These are phyloP conservation scores for Wickerhamomyces sp. DNA, from an alignment of 1,139 yeast genomes.

Conservation along the genomic window DNA sequence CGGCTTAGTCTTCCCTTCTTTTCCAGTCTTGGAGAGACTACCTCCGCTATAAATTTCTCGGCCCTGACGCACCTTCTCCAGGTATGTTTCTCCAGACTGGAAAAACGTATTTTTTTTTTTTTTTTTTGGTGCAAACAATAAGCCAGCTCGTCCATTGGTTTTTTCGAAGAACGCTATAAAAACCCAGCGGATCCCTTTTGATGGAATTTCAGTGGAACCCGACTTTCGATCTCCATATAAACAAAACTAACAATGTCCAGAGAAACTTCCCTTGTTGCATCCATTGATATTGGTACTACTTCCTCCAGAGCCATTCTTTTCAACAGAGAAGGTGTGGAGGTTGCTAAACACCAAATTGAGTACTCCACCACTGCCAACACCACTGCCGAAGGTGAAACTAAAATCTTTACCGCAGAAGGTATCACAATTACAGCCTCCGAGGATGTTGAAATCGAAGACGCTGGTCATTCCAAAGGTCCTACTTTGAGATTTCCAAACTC, in stretches of 20 bases:
- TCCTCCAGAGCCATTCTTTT: constrained; percentile 89
- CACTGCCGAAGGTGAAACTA: constrained; percentile 32
- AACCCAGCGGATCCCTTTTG: background rate
- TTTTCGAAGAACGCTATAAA: background rate
- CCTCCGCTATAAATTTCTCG: constrained; percentile 1
- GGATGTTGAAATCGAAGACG: constrained; percentile 57
- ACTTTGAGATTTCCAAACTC: constrained; percentile 72
- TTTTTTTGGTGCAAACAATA: background rate
- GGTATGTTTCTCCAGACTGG: constrained; percentile 3
- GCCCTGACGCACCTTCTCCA: constrained; percentile 2
- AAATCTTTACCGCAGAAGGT: constrained; percentile 72
- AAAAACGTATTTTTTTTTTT: background rate
- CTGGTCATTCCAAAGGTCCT: constrained; percentile 47
- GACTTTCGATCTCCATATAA: background rate
- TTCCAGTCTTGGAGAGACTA: background rate
- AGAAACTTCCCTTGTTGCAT: constrained; percentile 42
- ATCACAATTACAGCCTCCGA: constrained; percentile 53
- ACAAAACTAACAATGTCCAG: constrained; percentile 9
- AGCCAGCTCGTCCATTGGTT: background rate
- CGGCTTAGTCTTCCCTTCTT: too few species aligned
- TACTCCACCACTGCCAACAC: constrained; percentile 68
- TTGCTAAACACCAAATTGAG: constrained; percentile 87
- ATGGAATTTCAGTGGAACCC: too few species aligned
- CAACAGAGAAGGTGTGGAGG: constrained; percentile 64
- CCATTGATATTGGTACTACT: constrained; percentile 92